Conservation (phyloP, 2,329 filamentous ascomycete species). For the Fusarium xyrophilum region DNA sequence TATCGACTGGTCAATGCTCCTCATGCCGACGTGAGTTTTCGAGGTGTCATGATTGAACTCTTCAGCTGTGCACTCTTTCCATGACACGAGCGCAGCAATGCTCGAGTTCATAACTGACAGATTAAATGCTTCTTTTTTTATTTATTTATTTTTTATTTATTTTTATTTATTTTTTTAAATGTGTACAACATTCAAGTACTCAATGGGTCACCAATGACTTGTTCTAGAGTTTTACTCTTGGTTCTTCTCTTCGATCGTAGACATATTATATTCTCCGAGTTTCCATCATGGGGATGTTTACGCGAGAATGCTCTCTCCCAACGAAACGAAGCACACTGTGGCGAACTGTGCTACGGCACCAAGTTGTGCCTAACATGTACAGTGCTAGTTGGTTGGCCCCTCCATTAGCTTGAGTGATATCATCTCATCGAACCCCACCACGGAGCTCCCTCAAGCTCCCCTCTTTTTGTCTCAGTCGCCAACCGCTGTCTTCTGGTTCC, state of each 20-base stretch:
- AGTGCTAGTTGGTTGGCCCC: slow-evolving; percentile 37
- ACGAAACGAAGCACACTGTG: slow-evolving; percentile 3
- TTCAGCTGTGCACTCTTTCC: not conserved
- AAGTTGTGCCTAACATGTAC: not conserved
- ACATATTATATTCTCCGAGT: not conserved
- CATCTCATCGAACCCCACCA: slow-evolving; percentile 38
- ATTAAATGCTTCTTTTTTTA: not conserved
- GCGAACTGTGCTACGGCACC: slow-evolving; percentile 16
- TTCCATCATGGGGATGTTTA: slow-evolving; percentile 18
- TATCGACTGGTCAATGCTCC: not conserved
- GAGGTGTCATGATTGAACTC: slow-evolving; percentile 8
- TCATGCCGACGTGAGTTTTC: not conserved
- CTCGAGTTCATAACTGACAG: not conserved
- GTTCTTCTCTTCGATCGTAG: no score
- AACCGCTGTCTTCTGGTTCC: slow-evolving; percentile 14
- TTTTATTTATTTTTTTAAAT: no score
- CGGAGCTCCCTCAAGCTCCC: slow-evolving; percentile 43
- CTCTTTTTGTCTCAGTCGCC: slow-evolving; percentile 33
- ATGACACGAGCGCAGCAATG: not conserved
- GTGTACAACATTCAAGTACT: not conserved
- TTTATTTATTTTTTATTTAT: no score
- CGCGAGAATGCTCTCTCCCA: slow-evolving; percentile 7
- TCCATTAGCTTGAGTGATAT: slow-evolving; percentile 43
- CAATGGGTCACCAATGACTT: not conserved
- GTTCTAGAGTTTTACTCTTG: not conserved